These are phyloP conservation scores for Wickerhamomyces sp. DNA, from an alignment of 1,139 yeast species.

Conservation along the genomic window DNA sequence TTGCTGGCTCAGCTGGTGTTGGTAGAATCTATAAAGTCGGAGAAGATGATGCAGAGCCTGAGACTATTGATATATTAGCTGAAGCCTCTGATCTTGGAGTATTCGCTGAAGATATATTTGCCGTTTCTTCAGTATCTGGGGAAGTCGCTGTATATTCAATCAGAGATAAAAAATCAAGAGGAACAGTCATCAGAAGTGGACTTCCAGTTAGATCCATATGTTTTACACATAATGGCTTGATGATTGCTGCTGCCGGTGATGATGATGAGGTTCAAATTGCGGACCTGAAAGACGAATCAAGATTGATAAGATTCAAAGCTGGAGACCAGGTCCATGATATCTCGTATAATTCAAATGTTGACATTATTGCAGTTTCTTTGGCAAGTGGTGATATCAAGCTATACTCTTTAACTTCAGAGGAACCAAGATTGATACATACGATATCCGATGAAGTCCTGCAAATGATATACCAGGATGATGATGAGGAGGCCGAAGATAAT, in stretches of 20 bases:
- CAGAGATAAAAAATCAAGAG: conserved; percentile 6
- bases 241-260: conserved; percentile 73
- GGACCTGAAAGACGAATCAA: conserved; percentile 38
- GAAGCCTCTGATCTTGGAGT: conserved; percentile 28
- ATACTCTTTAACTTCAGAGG: conserved; percentile 49
- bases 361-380: conserved; percentile 55
- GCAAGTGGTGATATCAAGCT: conserved; percentile 65
- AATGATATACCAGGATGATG: conserved; percentile 30
- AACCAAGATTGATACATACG: conserved; percentile 36
- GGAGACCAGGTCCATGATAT: conserved; percentile 56
- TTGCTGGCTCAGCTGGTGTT: conserved; percentile 47
- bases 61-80: conserved; percentile 45
- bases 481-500: conserved; percentile 30
- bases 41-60: conserved; percentile 50
- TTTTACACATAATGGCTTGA: conserved; percentile 66
- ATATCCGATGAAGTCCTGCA: conserved; percentile 37
- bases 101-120: conserved; percentile 20
- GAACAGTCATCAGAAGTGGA: conserved; percentile 28
- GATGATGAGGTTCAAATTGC: conserved; percentile 58
- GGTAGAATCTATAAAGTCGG: conserved; percentile 43
- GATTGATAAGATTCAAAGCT: conserved; percentile 33
- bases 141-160: conserved; percentile 31
- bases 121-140: conserved; percentile 29
- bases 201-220: conserved; percentile 63
- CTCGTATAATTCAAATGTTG: conserved; percentile 58